Evolutionary conservation across 495 filamentous ascomycete genomes (phyloP).

Genomic region (Trichoderma erinaceum): DNA sequence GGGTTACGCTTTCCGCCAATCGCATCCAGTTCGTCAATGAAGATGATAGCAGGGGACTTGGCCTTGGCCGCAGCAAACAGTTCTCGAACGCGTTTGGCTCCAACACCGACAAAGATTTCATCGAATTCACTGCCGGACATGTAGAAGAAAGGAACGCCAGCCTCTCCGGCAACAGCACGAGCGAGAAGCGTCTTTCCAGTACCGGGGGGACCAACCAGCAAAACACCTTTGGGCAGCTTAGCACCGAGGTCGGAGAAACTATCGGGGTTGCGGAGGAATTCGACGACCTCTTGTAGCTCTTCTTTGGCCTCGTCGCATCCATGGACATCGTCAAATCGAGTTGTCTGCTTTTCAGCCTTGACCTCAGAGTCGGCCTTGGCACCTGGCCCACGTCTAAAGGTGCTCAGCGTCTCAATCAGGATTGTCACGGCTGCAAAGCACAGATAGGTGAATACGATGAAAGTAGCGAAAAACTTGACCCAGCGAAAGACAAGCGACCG

Average conservation of each 20-base stretch:
- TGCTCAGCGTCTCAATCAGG: conserved; percentile 67
- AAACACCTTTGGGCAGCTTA: conserved; percentile 92
- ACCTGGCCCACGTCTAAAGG: conserved; percentile 70
- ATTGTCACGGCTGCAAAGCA: conserved; percentile 69
- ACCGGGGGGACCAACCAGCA: conserved; percentile 91
- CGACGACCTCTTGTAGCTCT: conserved; percentile 92
- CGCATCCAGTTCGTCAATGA: conserved; percentile 96
- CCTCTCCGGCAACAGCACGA: conserved; percentile 92
- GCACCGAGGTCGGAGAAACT: conserved; percentile 87
- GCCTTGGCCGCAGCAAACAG: conserved; percentile 81
- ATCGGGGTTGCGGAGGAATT: conserved; percentile 88
- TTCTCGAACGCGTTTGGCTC: conserved; percentile 94
- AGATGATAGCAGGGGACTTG: conserved; percentile 93
- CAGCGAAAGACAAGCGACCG: conserved; percentile 77
- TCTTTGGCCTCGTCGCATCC: conserved; percentile 98
- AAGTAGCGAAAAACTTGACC: conserved; percentile 78
- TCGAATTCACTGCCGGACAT: conserved; percentile 99
- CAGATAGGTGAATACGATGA: conserved; percentile 68
- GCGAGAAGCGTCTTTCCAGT: conserved; percentile 95
- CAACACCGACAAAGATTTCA: conserved; percentile 96
- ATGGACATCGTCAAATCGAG: conserved; percentile 89
- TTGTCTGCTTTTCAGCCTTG: conserved; percentile 81
- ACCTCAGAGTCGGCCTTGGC: conserved; percentile 66
- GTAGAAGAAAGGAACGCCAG: conserved; percentile 98
- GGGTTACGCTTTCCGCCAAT: conserved; percentile 92